Evolutionary conservation across 148 eudicot genomes (phyloP).

Genomic region (Chenopodium berlandieri): DNA sequence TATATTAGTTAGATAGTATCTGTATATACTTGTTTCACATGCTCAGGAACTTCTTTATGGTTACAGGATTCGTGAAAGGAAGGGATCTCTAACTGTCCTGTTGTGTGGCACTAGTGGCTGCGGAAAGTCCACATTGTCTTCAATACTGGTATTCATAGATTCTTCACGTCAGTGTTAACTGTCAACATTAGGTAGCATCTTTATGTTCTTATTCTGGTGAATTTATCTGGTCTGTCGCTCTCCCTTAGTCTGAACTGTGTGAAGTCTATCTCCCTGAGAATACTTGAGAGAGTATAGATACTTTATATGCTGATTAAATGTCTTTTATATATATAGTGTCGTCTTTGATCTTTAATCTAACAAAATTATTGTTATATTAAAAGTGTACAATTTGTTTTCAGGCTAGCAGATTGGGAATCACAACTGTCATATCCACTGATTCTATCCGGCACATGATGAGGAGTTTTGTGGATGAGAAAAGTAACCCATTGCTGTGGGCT

Average conservation of each 20-base stretch:
- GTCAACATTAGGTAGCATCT: conserved; percentile 8
- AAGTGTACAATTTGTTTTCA: conserved; percentile 23
- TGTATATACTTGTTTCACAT: neutral
- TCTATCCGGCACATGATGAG: conserved; percentile 99
- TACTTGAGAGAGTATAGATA: neutral
- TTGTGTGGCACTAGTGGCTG: conserved; percentile 94
- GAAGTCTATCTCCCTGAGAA: neutral
- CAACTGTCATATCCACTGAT: conserved; percentile 94
- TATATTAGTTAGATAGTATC: neutral
- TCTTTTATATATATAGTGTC: too few species aligned
- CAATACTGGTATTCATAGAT: conserved; percentile 55
- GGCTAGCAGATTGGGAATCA: conserved; percentile 94
- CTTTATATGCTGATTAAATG: too few species aligned
- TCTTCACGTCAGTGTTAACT: conserved; percentile 3
- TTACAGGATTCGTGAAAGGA: conserved; percentile 80
- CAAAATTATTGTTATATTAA: neutral
- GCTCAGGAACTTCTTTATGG: conserved; percentile 6
- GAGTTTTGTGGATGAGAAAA: conserved; percentile 88
- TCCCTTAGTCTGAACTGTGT: neutral
- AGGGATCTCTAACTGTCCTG: conserved; percentile 79
- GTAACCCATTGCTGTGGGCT: conserved; percentile 91
- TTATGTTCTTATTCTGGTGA: neutral
- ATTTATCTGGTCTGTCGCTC: neutral
- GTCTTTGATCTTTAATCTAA: neutral
- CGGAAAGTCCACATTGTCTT: conserved; percentile 87